Evolutionary conservation across 2,329 filamentous ascomycete genomes (phyloP).

Genomic region (Sphaerulina musiva): DNA sequence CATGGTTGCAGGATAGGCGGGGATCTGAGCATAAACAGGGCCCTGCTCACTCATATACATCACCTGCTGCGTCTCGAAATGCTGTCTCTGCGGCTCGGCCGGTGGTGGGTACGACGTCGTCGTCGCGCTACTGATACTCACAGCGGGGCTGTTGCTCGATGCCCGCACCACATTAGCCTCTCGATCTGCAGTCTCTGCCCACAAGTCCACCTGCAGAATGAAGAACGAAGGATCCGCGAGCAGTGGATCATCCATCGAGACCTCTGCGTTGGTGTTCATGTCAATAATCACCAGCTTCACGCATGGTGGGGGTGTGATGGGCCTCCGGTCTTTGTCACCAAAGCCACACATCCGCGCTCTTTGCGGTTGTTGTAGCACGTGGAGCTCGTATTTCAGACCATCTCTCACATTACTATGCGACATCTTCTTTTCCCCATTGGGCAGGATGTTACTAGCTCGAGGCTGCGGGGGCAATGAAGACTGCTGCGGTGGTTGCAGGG

Average conservation of each 20-base stretch:
- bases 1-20: constrained; percentile 16
- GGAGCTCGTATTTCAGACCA: constrained; percentile 26
- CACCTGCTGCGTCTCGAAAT: constrained; percentile 14
- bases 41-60: constrained; percentile 20
- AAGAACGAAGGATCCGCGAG: constrained; percentile 37
- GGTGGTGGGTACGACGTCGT: constrained; percentile 67
- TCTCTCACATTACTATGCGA: constrained; percentile 12
- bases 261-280: constrained; percentile 65
- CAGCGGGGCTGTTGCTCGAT: constrained; percentile 55
- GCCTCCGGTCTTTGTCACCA: constrained; percentile 95
- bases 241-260: constrained; percentile 68
- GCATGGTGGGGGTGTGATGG: constrained; percentile 92
- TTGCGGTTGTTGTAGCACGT: constrained; percentile 80
- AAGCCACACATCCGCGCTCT: constrained; percentile 98
- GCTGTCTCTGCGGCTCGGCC: constrained; percentile 28
- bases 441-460: constrained; percentile 2
- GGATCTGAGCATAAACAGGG: constrained; percentile 20
- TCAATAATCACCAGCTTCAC: constrained; percentile 77
- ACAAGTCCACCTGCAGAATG: constrained; percentile 61
- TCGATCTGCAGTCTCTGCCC: constrained; percentile 53
- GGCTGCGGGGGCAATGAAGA: constrained; percentile 14
- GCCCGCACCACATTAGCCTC: constrained; percentile 66
- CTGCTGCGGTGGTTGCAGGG: constrained; percentile 17
- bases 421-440: constrained; percentile 18
- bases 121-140: constrained; percentile 72